Base-by-base conservation (phyloP, 2,329 filamentous ascomycete genomes). In the Monilinia aucupariae region DNA sequence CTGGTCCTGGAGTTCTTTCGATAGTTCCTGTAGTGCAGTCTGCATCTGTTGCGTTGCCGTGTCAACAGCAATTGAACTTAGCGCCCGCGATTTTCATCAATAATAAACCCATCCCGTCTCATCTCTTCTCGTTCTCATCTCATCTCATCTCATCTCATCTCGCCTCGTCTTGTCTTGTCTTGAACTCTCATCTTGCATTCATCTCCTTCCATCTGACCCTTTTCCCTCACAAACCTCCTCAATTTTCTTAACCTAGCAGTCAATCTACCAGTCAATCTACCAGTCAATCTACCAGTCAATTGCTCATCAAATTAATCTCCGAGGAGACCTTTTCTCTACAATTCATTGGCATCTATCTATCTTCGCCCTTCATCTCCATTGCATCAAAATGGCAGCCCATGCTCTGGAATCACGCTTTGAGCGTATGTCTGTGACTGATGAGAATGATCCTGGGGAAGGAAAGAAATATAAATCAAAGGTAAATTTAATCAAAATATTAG, bases 331-430 rank as follows among this genome's bases (percentile, higher is more conserved):
- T 41, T 30, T 47, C 27, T 56, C 27, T 45, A 25, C 41, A 22
- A 7, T 45, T 47, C n/a, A 20, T 13, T 8, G n/a, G 20, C n/a
- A n/a, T n/a, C n/a, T n/a, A n/a, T n/a, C n/a, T n/a, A 15, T 30
- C n/a, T 12, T 56, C 30, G 13, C 7, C 15, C 32, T 34, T 39
- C 9, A 15, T 56, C 17, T 47, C 32, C 13, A 20, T 10, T 27
- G 56, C 3, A 25, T 49, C 25, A 17, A 15, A 65, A 86, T 93
- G 89, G 85, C 92, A 68, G 84, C 89, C 64, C 85, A 90, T 70
- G 86, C 85, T 59, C 81, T 97, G 53, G 93, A 97, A 78, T 81
- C 89, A 77, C 90, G 90, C 71, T 91, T 97, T 73, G 92, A 96
- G 85, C 88, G 87, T 76, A 85, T 97, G 78, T 88, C 90, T 25